Evolutionary conservation across 306 rosid genomes (phyloP).

Genomic region (Lathyrus sativus): DNA sequence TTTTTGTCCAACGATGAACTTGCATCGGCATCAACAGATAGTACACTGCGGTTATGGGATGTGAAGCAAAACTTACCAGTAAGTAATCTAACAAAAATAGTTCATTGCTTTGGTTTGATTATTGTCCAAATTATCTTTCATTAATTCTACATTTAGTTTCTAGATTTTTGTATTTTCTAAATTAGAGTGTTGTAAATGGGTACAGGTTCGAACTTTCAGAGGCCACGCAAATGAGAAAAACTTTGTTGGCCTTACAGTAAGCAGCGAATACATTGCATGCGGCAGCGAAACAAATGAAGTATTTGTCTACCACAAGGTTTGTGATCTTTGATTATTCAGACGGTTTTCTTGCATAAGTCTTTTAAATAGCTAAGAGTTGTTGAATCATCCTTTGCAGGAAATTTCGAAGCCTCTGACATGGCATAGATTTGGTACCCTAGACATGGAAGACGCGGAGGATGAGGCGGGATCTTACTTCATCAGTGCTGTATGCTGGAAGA

Average conservation of each 20-base stretch:
- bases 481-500: slow-evolving; percentile 98
- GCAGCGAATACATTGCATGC: slow-evolving; percentile 84
- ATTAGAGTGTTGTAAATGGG: background rate
- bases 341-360: slow-evolving; percentile 8
- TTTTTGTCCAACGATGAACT: slow-evolving; percentile 89
- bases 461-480: slow-evolving; percentile 86
- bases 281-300: slow-evolving; percentile 98
- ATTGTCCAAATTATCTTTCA: slow-evolving; percentile 17
- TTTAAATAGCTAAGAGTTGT: slow-evolving; percentile 27
- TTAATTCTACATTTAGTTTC: slow-evolving; percentile 29
- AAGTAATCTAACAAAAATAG: slow-evolving; percentile 44
- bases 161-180: slow-evolving; percentile 6
- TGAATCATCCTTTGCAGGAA: slow-evolving; percentile 58
- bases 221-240: slow-evolving; percentile 97
- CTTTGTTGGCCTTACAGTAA: slow-evolving; percentile 93
- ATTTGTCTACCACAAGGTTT: slow-evolving; percentile 93
- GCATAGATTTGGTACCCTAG: slow-evolving; percentile 85
- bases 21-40: slow-evolving; percentile 95
- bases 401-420: slow-evolving; percentile 82
- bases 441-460: slow-evolving; percentile 71
- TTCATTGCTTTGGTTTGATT: slow-evolving; percentile 17
- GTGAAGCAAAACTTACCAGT: slow-evolving; percentile 81
- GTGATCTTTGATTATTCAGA: slow-evolving; percentile 22
- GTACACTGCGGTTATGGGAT: slow-evolving; percentile 92
- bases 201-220: slow-evolving; percentile 82